These are phyloP conservation scores for Metarhizium guizhouense DNA, from an alignment of 2,329 filamentous ascomycete species.

Conservation along the genomic window DNA sequence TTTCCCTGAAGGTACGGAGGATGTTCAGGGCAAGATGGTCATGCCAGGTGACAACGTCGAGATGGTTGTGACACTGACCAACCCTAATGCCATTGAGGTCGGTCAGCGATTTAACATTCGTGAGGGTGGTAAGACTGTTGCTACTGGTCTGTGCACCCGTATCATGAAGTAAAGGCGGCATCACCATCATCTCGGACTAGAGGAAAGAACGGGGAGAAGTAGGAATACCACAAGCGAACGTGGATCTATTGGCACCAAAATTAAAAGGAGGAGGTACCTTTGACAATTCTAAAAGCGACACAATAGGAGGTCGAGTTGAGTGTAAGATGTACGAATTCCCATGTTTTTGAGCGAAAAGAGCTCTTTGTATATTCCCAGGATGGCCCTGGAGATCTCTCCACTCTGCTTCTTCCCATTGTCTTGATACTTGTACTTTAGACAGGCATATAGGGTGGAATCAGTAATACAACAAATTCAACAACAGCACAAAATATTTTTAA, in stretches of 20 bases:
- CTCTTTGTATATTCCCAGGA: conserved; percentile 29
- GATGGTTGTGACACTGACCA: conserved; percentile 82
- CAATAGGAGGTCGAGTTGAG: conserved; percentile 5
- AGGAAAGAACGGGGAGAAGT: neutral
- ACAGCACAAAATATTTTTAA: neutral
- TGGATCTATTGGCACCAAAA: neutral
- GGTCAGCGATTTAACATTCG: conserved; percentile 97
- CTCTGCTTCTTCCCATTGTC: conserved; percentile 32
- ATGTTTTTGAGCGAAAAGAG: conserved; percentile 18
- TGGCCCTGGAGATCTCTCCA: conserved; percentile 28
- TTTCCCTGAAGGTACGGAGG: conserved; percentile 78
- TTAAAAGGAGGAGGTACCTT: neutral
- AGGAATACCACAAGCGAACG: neutral
- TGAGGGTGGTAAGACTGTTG: conserved; percentile 87
- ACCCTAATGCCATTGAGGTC: conserved; percentile 78
- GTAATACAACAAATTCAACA: conserved; percentile 17
- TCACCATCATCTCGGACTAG: neutral
- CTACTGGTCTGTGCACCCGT: conserved; percentile 73
- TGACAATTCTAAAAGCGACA: conserved; percentile 3
- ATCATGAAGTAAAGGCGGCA: conserved; percentile 45
- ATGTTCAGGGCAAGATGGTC: conserved; percentile 67
- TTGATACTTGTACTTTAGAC: conserved; percentile 28
- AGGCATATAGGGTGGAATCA: conserved; percentile 19
- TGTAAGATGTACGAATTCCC: conserved; percentile 10
- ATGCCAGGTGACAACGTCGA: conserved; percentile 99